Conservation (phyloP, 257 asterid species). For the Solanum ahanhuiri region DNA sequence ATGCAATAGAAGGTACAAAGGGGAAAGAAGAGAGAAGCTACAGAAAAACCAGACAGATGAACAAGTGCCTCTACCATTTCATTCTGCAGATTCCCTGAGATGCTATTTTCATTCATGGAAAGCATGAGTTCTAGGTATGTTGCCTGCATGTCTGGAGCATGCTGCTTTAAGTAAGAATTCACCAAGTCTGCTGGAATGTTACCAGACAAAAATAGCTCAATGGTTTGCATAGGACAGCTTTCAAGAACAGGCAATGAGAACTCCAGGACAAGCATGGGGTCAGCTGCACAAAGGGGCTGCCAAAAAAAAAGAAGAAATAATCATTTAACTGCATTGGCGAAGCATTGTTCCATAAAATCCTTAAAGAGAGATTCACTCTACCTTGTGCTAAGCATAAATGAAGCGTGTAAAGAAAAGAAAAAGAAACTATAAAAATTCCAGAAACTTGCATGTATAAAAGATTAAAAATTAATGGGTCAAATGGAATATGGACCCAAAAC, state of each 20-base stretch:
- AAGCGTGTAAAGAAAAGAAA: background rate
- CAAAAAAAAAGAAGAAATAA: conserved; percentile 6
- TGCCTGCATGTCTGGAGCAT: conserved; percentile 92
- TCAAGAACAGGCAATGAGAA: conserved; percentile 90
- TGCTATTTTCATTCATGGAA: conserved; percentile 74
- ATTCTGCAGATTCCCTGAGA: conserved; percentile 88
- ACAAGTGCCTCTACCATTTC: conserved; percentile 69
- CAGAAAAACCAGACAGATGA: conserved; percentile 5
- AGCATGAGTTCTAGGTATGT: conserved; percentile 92
- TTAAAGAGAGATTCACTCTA: background rate
- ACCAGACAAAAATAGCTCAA: conserved; percentile 91
- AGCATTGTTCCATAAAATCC: background rate
- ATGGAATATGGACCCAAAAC: background rate
- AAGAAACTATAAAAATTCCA: background rate
- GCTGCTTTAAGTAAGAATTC: conserved; percentile 84
- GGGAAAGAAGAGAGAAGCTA: conserved; percentile 1
- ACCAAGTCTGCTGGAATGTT: conserved; percentile 93
- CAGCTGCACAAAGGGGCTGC: conserved; percentile 90
- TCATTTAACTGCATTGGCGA: background rate
- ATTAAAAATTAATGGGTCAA: background rate
- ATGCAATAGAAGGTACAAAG: background rate
- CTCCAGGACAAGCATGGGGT: conserved; percentile 95
- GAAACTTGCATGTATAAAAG: background rate
- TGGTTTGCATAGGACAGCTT: conserved; percentile 85
- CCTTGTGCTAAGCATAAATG: background rate